phyloP scores from a whole-genome alignment of 441 rosid species.

The Gossypium schwendimanii region DNA sequence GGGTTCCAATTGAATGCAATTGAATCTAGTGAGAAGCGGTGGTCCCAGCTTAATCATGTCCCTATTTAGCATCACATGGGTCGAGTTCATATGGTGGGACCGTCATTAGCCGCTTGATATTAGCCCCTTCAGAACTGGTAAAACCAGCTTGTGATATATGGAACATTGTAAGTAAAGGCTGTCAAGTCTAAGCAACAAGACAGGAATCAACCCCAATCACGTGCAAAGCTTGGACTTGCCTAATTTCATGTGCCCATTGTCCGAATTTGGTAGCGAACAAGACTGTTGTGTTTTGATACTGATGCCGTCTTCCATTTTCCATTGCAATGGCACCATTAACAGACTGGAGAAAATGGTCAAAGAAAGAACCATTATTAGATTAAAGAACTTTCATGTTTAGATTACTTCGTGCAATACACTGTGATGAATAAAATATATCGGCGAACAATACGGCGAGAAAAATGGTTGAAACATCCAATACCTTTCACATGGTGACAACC shows the following conservation, averaged over 20 bases:
- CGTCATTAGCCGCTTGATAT: not conserved
- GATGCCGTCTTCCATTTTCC: not conserved
- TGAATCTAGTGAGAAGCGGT: not conserved
- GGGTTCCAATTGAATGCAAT: conserved; percentile 2
- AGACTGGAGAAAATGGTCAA: not conserved
- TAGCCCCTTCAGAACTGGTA: not conserved
- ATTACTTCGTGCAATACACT: too few relatives aligned
- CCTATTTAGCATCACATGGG: conserved; percentile 4
- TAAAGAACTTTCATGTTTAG: not conserved
- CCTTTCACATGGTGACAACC: too few relatives aligned
- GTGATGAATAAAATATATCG: too few relatives aligned
- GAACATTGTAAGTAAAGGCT: not conserved
- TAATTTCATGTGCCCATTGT: not conserved
- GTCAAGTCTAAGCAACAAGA: not conserved
- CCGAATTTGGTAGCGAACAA: not conserved
- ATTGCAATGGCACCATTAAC: not conserved
- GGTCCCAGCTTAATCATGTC: not conserved
- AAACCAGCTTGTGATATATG: not conserved
- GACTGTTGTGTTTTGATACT: not conserved
- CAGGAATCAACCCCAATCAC: not conserved
- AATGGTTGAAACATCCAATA: too few relatives aligned
- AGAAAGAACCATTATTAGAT: not conserved
- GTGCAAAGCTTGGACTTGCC: not conserved
- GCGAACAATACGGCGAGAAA: too few relatives aligned
- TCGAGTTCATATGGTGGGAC: conserved; percentile 9